Evolutionary conservation across 1,284 basidiomycete genomes (phyloP).

Genomic region (Tremellales sp.): DNA sequence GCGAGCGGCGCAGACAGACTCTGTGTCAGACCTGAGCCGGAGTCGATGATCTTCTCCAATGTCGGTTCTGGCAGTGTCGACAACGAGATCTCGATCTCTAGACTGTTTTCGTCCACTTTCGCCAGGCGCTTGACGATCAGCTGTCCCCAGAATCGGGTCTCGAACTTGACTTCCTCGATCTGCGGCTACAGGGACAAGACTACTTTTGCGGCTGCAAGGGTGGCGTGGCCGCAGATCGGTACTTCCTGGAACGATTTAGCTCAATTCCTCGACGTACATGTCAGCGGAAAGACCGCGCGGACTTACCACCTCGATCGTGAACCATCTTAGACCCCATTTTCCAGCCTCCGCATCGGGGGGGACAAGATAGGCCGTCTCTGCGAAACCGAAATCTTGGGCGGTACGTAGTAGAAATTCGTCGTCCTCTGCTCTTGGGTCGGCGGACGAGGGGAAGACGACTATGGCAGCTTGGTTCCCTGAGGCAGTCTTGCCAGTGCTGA

Average conservation of each 20-base stretch:
- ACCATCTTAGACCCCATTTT: constrained; percentile 37
- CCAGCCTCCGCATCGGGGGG: constrained; percentile 13
- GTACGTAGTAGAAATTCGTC: constrained; percentile 24
- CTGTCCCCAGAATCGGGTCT: constrained; percentile 28
- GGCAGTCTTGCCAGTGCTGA: constrained; percentile 22
- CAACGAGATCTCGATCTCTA: constrained; percentile 5
- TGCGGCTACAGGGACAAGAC: constrained; percentile 28
- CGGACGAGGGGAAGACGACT: constrained; percentile 20
- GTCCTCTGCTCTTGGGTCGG: constrained; percentile 21
- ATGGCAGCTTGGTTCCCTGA: constrained; percentile 43
- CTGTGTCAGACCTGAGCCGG: neutral
- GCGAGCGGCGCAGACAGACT: neutral
- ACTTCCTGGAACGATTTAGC: constrained; percentile 27
- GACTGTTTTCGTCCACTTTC: constrained; percentile 6
- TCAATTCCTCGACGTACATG: neutral
- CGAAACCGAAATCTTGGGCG: constrained; percentile 34
- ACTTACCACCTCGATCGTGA: constrained; percentile 33
- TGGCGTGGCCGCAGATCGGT: constrained; percentile 39
- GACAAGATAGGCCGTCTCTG: constrained; percentile 39
- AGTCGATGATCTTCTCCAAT: neutral
- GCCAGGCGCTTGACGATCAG: constrained; percentile 15
- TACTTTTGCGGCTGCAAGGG: constrained; percentile 28
- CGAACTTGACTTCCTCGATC: constrained; percentile 16
- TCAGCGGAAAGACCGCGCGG: neutral
- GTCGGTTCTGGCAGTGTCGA: neutral